Conservation (phyloP, 2,329 filamentous ascomycete species). For the Paecilomyces fulvus region DNA sequence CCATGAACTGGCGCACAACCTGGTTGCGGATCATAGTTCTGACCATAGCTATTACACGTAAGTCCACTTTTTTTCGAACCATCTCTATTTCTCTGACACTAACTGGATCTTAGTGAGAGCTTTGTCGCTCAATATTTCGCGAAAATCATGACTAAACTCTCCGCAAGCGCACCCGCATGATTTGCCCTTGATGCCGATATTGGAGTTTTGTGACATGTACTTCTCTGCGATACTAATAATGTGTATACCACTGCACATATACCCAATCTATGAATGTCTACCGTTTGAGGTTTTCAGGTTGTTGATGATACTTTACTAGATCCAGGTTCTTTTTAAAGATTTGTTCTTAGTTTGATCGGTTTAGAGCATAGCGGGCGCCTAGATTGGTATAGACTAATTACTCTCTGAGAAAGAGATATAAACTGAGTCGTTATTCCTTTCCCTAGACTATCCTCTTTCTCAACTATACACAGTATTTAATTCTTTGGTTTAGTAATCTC, state of each 20-base stretch:
- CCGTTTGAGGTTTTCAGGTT: background rate
- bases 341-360: background rate
- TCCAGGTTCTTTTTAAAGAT: background rate
- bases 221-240: background rate
- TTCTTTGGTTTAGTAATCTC: too few relatives aligned
- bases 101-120: conserved; percentile 48
- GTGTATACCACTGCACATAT: background rate
- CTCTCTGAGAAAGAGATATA: background rate
- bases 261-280: background rate
- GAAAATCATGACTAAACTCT: conserved; percentile 54
- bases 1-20: conserved; percentile 91
- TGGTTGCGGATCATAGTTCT: conserved; percentile 68
- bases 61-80: conserved; percentile 4
- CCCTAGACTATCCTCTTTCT: too few relatives aligned
- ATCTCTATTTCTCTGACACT: conserved; percentile 1
- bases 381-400: background rate
- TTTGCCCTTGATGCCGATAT: background rate
- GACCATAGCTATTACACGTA: conserved; percentile 71
- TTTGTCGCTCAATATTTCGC: conserved; percentile 71
- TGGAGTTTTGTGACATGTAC: background rate
- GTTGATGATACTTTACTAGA: too few relatives aligned
- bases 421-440: too few relatives aligned
- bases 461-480: too few relatives aligned
- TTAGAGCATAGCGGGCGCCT: background rate
- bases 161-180: conserved; percentile 7